phyloP scores from a whole-genome alignment of 2,329 filamentous ascomycete species.

The Teratosphaeria zuluensis region DNA sequence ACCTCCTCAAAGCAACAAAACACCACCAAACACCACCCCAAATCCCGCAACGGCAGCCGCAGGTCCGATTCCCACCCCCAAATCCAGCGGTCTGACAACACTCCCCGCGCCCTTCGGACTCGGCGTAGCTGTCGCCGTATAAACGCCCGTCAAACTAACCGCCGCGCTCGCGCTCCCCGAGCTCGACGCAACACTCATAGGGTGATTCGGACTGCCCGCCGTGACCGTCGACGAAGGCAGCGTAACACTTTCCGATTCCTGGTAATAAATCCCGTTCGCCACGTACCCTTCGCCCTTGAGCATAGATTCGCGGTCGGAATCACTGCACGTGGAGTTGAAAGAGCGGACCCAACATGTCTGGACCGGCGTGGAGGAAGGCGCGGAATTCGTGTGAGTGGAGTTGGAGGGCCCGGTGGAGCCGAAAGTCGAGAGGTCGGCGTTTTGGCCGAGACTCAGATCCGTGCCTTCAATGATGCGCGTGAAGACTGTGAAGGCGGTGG shows the following conservation, averaged over 20 bases:
- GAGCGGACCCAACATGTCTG: slow-evolving; percentile 53
- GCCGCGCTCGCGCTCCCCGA: slow-evolving; percentile 7
- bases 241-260: slow-evolving; percentile 28
- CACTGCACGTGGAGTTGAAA: slow-evolving; percentile 43
- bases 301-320: slow-evolving; percentile 41
- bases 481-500: slow-evolving; percentile 46
- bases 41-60: neutral
- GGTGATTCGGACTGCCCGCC: slow-evolving; percentile 24
- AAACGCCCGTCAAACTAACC: slow-evolving; percentile 25
- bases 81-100: neutral
- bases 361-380: slow-evolving; percentile 36
- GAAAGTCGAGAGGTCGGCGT: slow-evolving; percentile 36
- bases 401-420: slow-evolving; percentile 49
- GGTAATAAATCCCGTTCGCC: slow-evolving; percentile 50
- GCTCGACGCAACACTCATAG: slow-evolving; percentile 12
- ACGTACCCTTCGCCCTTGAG: slow-evolving; percentile 44
- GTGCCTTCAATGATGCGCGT: slow-evolving; percentile 41
- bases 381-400: slow-evolving; percentile 46
- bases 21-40: neutral
- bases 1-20: neutral
- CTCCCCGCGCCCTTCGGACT: slow-evolving; percentile 5
- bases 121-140: slow-evolving; percentile 29
- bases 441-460: slow-evolving; percentile 39
- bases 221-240: slow-evolving; percentile 24
- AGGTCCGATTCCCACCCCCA: neutral